These are phyloP conservation scores for Amanita phalloides DNA, from an alignment of 768 basidiomycete genomes.

Conservation along the genomic window DNA sequence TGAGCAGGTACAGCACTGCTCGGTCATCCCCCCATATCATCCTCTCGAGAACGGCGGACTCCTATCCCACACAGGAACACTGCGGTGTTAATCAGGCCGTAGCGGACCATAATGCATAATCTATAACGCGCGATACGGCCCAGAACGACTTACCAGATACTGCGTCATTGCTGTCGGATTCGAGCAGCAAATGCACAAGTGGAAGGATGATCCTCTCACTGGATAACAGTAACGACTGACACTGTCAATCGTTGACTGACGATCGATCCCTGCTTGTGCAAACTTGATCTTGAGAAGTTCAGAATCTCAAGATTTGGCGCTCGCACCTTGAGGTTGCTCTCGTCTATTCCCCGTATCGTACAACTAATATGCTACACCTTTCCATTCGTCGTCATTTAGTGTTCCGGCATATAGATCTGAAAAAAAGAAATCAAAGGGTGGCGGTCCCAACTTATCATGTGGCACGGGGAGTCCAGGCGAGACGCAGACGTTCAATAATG, in stretches of 20 bases:
- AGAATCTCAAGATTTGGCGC: neutral
- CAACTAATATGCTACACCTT: neutral
- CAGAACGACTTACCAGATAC: neutral
- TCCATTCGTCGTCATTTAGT: neutral
- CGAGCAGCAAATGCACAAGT: neutral
- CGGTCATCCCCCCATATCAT: neutral
- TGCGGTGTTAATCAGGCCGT: neutral
- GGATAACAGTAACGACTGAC: neutral
- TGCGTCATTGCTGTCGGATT: neutral
- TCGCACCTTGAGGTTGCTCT: neutral
- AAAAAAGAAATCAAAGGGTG: neutral
- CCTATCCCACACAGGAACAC: neutral
- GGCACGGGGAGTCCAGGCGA: neutral
- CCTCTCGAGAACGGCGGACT: neutral
- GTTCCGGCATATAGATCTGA: neutral
- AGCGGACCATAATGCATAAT: no score
- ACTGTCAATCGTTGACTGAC: slow-evolving; percentile 3
- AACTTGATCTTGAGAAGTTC: slow-evolving; percentile 4
- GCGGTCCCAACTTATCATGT: neutral
- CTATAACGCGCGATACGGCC: neutral
- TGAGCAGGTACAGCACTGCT: neutral
- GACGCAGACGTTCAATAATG: neutral
- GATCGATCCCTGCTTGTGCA: slow-evolving; percentile 1
- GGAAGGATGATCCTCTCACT: neutral
- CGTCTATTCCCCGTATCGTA: neutral